Conservation (phyloP, 495 filamentous ascomycete species). For the Bathelium albidoporum region DNA sequence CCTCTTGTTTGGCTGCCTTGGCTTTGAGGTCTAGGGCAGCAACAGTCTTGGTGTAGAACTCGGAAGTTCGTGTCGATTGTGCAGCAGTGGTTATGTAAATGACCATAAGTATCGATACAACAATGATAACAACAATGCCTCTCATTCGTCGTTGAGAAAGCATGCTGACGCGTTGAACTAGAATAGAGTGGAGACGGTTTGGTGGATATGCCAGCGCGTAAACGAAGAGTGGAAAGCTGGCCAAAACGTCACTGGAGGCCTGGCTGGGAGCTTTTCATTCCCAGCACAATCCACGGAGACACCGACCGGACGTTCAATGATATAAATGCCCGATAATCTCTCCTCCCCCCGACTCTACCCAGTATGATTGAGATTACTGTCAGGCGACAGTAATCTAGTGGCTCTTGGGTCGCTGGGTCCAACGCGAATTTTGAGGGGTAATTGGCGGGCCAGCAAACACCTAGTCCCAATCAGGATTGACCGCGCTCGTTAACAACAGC, state of each 20-base stretch:
- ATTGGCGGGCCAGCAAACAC: background rate
- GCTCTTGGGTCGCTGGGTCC: background rate
- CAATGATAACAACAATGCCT: conserved; percentile 44
- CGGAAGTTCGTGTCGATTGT: conserved; percentile 32
- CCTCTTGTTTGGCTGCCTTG: conserved; percentile 18
- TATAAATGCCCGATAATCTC: background rate
- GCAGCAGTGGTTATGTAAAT: conserved; percentile 48
- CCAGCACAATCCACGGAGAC: background rate
- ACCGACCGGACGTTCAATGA: background rate
- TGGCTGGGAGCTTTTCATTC: background rate
- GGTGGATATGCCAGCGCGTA: background rate
- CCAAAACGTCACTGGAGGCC: background rate
- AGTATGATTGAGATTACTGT: too few species aligned
- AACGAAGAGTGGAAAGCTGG: background rate
- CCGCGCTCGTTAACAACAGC: background rate
- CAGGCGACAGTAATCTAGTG: background rate
- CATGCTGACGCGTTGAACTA: conserved; percentile 39
- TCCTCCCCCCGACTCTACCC: too few species aligned
- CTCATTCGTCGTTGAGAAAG: conserved; percentile 59
- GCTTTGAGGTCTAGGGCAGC: conserved; percentile 36
- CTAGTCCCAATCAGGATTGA: background rate
- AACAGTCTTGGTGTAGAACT: conserved; percentile 48
- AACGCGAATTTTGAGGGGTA: background rate
- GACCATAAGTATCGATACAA: conserved; percentile 47
- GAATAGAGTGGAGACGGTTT: background rate